A percentile compares a stretch with the other conserved stretches of the same genome.
These are phyloP conservation scores for Pelargonium nanum DNA, from an alignment of 345 rosid species.

Conservation along the genomic window DNA sequence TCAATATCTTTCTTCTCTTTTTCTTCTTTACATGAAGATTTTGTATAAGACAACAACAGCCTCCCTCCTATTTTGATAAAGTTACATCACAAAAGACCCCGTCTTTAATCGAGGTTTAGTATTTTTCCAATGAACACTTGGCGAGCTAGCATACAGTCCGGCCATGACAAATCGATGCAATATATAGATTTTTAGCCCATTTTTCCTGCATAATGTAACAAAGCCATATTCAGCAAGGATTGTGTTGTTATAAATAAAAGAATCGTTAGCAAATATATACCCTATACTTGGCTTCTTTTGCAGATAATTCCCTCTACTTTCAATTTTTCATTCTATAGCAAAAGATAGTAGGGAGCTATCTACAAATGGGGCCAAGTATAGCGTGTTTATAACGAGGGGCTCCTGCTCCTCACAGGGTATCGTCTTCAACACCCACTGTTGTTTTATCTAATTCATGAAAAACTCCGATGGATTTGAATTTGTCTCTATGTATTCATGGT, in stretches of 20 bases:
- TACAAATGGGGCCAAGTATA: too few relatives aligned
- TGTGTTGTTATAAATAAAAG: background rate
- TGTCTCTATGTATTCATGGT: background rate
- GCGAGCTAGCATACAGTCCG: conserved; percentile 43
- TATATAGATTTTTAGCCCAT: conserved; percentile 60
- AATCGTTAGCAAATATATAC: background rate
- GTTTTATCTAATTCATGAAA: background rate
- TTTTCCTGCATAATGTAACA: conserved; percentile 37
- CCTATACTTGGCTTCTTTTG: background rate
- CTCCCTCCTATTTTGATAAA: conserved; percentile 6
- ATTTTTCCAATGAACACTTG: conserved; percentile 12
- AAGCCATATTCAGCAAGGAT: background rate
- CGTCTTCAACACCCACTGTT: too few relatives aligned
- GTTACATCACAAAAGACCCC: conserved; percentile 11
- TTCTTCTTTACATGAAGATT: conserved; percentile 9
- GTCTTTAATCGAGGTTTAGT: conserved; percentile 29
- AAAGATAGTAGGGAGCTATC: too few relatives aligned
- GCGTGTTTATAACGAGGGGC: too few relatives aligned
- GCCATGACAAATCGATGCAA: conserved; percentile 61
- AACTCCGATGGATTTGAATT: background rate
- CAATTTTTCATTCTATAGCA: too few relatives aligned
- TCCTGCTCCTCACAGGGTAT: too few relatives aligned
- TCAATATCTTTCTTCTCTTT: conserved; percentile 1
- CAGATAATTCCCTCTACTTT: too few relatives aligned
- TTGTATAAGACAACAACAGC: conserved; percentile 12